phyloP scores from a whole-genome alignment of 2,329 filamentous ascomycete species.

The Tolypocladium capitatum region DNA sequence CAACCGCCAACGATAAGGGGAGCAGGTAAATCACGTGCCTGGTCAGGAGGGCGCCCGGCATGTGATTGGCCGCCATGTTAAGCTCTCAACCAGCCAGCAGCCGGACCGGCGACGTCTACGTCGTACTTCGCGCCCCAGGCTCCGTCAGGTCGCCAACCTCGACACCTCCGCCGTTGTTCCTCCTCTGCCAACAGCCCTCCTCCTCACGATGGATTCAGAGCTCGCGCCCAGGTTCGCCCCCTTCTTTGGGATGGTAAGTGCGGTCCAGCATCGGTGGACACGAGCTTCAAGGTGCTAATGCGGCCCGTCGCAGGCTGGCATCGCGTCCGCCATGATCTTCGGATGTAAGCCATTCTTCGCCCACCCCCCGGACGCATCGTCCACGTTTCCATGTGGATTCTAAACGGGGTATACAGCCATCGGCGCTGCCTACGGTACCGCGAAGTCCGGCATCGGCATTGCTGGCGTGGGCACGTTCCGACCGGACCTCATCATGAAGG shows the following conservation, averaged over 20 bases:
- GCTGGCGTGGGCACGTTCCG: conserved; percentile 74
- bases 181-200: neutral
- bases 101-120: neutral
- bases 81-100: too few species aligned
- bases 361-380: neutral
- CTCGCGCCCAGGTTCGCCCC: conserved; percentile 70
- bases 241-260: conserved; percentile 74
- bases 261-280: conserved; percentile 1
- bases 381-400: conserved; percentile 4
- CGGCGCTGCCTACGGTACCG: conserved; percentile 76
- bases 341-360: conserved; percentile 46
- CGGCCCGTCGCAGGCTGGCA: conserved; percentile 46
- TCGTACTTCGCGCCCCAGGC: neutral
- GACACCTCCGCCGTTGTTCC: neutral
- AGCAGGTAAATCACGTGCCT: conserved; percentile 2
- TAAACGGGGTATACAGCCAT: conserved; percentile 26
- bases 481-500: conserved; percentile 86
- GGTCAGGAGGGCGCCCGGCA: conserved; percentile 1
- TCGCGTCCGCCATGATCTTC: conserved; percentile 72
- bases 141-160: neutral
- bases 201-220: conserved; percentile 41
- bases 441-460: conserved; percentile 81
- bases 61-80: conserved; percentile 3
- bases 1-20: neutral
- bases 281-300: conserved; percentile 10